Evolutionary conservation across 306 rosid genomes (phyloP).

Genomic region (Cucurbita pepo): DNA sequence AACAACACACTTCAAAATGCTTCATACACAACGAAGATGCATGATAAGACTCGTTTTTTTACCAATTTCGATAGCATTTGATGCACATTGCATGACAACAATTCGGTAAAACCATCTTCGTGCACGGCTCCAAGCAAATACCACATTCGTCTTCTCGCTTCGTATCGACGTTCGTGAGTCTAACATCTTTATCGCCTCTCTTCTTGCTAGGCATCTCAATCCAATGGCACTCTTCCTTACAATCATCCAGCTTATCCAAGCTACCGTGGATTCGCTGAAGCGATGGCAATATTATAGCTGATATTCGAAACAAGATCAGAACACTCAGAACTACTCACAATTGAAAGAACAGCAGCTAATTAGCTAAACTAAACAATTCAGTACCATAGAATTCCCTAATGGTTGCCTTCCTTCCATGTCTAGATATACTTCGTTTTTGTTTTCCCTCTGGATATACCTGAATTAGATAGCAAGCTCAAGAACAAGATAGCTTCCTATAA

Average conservation of each 20-base stretch:
- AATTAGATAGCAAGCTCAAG: not conserved
- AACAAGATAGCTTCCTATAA: not conserved
- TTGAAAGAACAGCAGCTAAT: not conserved
- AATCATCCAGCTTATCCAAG: conserved; percentile 36
- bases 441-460: conserved; percentile 74
- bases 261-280: conserved; percentile 78
- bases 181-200: conserved; percentile 32
- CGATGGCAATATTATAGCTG: conserved; percentile 84
- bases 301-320: conserved; percentile 17
- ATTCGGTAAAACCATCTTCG: conserved; percentile 85
- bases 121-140: conserved; percentile 89
- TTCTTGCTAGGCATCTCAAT: conserved; percentile 32
- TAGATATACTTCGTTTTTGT: conserved; percentile 31
- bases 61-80: conserved; percentile 97
- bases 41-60: conserved; percentile 6
- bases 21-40: not conserved
- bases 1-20: not conserved
- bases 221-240: conserved; percentile 23
- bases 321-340: not conserved
- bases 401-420: conserved; percentile 85
- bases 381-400: conserved; percentile 76
- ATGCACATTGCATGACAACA: conserved; percentile 97
- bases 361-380: conserved; percentile 7
- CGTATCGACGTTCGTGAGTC: conserved; percentile 30
- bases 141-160: conserved; percentile 97